Evolutionary conservation across 1,139 yeast genomes (phyloP), one percentile per base, ranked within the genome.

Genomic region (Debaryomyces sp.): DNA sequence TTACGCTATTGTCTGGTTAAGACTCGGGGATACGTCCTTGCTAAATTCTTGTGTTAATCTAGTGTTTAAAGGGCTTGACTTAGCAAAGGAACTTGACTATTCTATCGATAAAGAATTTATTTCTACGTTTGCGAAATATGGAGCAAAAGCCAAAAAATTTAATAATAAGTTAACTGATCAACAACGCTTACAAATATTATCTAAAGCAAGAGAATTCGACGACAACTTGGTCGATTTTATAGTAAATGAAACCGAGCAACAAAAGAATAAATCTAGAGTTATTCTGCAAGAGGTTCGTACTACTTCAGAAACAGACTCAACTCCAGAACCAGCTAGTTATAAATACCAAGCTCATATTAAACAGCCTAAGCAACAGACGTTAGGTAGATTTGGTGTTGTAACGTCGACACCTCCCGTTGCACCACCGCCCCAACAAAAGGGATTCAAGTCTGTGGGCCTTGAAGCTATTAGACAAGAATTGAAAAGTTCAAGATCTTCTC

Each of bases 1-100:
- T 23, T 73, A 82, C 51, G 82, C 88, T 71, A 75, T 89, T 42
- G 84, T 83, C 33, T 89, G 97, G 95, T 72, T 92, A 35, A 77
- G 96, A 52, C 71, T 92, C 44, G 90, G 92, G 49, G 97, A 92
- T 66, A 73, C 81, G 8, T 85, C 90, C 2, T 72, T 92, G 40
- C 73, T 91, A 41, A 82, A 81, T 34, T 80, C 91, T 1, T 89
- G 96, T 71, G 92, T 89, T 10, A 78, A 77, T 29, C 72, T 89
- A 50, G 89, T 89, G 9, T 78, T 84, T 48, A 78, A 80, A 45
- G 85, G 90, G 0, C 73, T 89, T 46, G 87, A 84, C 54, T 66
- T 87, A 46, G 87, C 91, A 1, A 68, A 70, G 26, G 84, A 81
- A 37, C 68, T 81, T 44, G 56, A 73, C n/a, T 70, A 84, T 41